Base-by-base conservation (phyloP, 495 filamentous ascomycete species). In the Podospora tetraspora region DNA sequence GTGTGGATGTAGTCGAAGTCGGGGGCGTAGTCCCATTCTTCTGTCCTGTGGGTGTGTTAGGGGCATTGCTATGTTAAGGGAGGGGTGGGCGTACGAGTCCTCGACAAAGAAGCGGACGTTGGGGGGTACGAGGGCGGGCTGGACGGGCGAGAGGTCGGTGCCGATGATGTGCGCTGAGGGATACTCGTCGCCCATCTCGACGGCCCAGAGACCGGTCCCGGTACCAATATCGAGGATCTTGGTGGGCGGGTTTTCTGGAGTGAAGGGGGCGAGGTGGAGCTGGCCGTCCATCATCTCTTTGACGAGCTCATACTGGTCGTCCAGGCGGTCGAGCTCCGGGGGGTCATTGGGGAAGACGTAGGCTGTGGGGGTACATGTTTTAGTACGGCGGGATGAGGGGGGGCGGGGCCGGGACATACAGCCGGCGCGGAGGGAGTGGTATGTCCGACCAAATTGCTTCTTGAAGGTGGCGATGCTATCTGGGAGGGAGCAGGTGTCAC, bases 201-300 rank as follows among this genome's bases (percentile, higher is more conserved):
- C 77, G 66, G 81, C 82, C 84, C 85, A 87, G n/a, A 58, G 63
- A 10, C 82, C 82, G 3, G 80, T 91, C 3, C 91, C 91, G 10
- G 89, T 91, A 8, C 87, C 90, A 19, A 92, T 83, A 71, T 92
- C 91, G 1, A 93, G 81, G 19, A 92, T 85, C 29, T 78, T 76
- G 43, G 80, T 72, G 1, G 88, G 87, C 11, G 85, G 75, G n/a
- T 72, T 63, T 0, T 88, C 43, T 9, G 58, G 52, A 5, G 74
- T 70, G 34, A 75, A 80, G 2, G 90, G 90, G 0, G 89, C 84
- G 69, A 89, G 82, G 74, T 86, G 87, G 22, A 88, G 75, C 34
- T 79, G 80, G 19, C 77, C 82, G 12, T 81, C 75, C 70, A 86
- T 84, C 61, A 85, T 69, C 62, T 85, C 62, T 61, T 85, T 87